phyloP scores from a whole-genome alignment of 371 early-diverging fungal genomes.

The Haplosporangium sp. region DNA sequence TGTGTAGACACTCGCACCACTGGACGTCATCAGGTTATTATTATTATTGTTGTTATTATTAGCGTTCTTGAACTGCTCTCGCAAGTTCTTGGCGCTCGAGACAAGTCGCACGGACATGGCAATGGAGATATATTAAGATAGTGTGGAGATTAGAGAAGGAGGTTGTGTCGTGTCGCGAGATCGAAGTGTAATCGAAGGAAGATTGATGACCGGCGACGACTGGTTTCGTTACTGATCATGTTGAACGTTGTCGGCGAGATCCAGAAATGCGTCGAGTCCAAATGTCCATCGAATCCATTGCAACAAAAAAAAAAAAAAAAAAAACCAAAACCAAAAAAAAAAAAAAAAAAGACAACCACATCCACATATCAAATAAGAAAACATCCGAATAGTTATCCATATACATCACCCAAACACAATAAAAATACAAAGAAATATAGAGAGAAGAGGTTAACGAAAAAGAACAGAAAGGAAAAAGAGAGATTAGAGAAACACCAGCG shows the following conservation, averaged over 20 bases:
- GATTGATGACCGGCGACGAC: no score
- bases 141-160: background rate
- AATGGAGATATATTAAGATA: background rate
- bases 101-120: slow-evolving; percentile 42
- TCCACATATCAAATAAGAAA: no score
- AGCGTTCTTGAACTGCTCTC: slow-evolving; percentile 31
- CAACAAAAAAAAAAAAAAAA: background rate
- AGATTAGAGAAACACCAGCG: no score
- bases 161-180: background rate
- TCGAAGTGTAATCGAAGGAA: no score
- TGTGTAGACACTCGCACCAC: slow-evolving; percentile 15
- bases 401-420: no score
- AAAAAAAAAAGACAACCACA: background rate
- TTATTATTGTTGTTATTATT: background rate
- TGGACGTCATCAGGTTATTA: slow-evolving; percentile 13
- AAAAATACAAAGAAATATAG: no score
- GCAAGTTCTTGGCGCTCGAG: slow-evolving; percentile 47
- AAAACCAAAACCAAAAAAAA: background rate
- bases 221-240: no score
- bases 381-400: no score
- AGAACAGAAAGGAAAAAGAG: no score
- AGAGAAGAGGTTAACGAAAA: no score
- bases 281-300: background rate
- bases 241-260: no score
- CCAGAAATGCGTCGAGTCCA: no score